Percentiles rank a stretch among this genome's conserved stretches.
phyloP scores from a whole-genome alignment of 306 rosid species.

The Cucurbita pepo region DNA sequence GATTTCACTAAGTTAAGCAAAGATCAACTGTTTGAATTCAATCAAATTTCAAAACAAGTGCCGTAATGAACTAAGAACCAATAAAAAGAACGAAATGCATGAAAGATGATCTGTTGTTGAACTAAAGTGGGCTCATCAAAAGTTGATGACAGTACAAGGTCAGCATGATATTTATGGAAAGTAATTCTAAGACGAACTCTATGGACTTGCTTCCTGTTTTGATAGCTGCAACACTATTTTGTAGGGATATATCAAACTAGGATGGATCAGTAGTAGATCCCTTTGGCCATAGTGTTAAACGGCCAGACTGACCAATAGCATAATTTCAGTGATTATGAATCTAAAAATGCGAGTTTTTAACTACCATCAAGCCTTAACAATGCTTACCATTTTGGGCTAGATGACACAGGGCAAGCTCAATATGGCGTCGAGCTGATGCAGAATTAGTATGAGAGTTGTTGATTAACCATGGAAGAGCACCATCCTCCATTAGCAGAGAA shows the following conservation, averaged over 20 bases:
- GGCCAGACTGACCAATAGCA: no score
- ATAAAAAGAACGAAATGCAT: not conserved
- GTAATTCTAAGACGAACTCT: no score
- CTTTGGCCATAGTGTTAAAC: not conserved
- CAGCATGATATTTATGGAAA: not conserved
- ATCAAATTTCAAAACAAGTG: not conserved
- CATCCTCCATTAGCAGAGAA: constrained; percentile 43
- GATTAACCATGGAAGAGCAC: constrained; percentile 41
- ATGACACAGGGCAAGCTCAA: constrained; percentile 57
- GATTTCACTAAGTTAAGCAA: not conserved
- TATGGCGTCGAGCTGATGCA: constrained; percentile 40
- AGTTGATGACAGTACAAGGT: not conserved
- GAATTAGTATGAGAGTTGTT: constrained; percentile 26
- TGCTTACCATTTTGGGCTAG: constrained; percentile 54
- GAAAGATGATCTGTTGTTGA: not conserved
- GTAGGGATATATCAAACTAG: not conserved
- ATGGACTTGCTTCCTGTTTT: no score
- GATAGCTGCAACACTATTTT: not conserved
- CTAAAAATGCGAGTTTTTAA: not conserved
- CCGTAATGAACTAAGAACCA: not conserved
- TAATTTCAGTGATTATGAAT: not conserved
- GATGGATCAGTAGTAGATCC: not conserved
- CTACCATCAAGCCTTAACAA: not conserved
- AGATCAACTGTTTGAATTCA: not conserved
- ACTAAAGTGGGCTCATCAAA: not conserved